These are phyloP conservation scores for Cercospora janseana DNA, from an alignment of 2,329 filamentous ascomycete genomes.

Conservation along the genomic window DNA sequence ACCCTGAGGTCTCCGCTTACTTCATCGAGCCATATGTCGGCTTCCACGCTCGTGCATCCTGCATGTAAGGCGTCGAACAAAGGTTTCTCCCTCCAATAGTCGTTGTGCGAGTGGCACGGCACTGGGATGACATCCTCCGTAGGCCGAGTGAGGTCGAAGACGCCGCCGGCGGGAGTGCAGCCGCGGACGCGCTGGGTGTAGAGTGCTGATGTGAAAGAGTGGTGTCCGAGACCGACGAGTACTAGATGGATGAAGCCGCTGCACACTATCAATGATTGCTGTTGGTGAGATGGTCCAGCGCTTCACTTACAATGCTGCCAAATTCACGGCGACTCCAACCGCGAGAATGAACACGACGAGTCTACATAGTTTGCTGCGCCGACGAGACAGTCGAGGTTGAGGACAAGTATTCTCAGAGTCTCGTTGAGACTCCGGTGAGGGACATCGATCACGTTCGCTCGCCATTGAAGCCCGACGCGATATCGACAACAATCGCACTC, in stretches of 20 bases:
- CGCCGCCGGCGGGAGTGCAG: background rate
- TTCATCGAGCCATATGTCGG: slow-evolving; percentile 34
- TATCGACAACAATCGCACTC: too few species aligned
- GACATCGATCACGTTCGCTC: too few species aligned
- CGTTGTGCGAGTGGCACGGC: slow-evolving; percentile 59
- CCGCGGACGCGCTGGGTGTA: background rate
- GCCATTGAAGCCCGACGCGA: too few species aligned
- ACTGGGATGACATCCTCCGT: slow-evolving; percentile 47
- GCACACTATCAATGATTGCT: background rate
- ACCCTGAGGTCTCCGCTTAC: background rate
- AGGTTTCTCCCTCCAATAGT: slow-evolving; percentile 57
- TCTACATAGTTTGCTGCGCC: too few species aligned
- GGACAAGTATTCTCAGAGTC: too few species aligned
- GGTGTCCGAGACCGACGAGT: background rate
- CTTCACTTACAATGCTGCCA: too few species aligned
- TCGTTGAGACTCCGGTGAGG: too few species aligned
- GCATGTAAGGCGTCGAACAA: slow-evolving; percentile 55
- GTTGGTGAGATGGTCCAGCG: too few species aligned
- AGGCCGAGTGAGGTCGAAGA: background rate
- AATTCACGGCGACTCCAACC: too few species aligned
- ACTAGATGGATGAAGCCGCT: background rate
- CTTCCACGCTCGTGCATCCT: slow-evolving; percentile 57
- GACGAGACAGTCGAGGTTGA: too few species aligned
- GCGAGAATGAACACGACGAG: too few species aligned
- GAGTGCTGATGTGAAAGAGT: background rate